Conservation (phyloP, 2,329 filamentous ascomycete genomes). For the Apiospora hydei region DNA sequence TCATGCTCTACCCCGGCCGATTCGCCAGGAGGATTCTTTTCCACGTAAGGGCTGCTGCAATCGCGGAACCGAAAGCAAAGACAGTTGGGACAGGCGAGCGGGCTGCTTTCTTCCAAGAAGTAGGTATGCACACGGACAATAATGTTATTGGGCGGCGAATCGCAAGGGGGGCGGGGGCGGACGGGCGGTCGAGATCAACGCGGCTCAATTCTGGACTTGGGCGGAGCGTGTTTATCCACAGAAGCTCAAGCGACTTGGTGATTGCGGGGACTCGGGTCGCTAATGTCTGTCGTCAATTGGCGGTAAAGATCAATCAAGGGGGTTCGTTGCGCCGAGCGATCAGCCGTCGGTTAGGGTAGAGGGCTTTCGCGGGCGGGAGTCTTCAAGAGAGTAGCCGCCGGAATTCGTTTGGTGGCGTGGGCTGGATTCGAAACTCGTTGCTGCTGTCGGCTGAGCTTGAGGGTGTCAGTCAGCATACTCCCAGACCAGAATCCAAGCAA, state of each 20-base stretch:
- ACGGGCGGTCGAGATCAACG: slow-evolving; percentile 13
- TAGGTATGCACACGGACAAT: not conserved
- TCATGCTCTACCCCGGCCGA: slow-evolving; percentile 16
- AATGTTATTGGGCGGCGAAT: slow-evolving; percentile 7
- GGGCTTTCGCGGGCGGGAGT: not conserved
- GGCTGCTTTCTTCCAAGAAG: not conserved
- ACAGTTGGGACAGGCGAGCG: not conserved
- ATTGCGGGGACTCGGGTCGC: not conserved
- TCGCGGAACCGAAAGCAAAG: not conserved
- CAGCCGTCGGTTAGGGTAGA: not conserved
- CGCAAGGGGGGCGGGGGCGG: not conserved
- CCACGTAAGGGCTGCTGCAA: not conserved
- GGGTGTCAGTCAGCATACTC: slow-evolving; percentile 1
- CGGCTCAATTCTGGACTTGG: not conserved
- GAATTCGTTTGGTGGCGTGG: not conserved
- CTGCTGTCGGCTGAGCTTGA: slow-evolving; percentile 9
- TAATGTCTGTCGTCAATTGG: slow-evolving; percentile 9
- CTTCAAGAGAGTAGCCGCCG: not conserved
- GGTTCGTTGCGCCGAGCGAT: not conserved
- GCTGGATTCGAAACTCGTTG: slow-evolving; percentile 2
- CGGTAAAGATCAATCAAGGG: not conserved
- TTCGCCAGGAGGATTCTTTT: not conserved
- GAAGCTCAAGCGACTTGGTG: not conserved
- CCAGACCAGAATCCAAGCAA: not conserved
- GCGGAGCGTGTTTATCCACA: slow-evolving; percentile 11